phyloP scores from a whole-genome alignment of 164 flowering plant genomes.

The Liriodendron chinense region DNA sequence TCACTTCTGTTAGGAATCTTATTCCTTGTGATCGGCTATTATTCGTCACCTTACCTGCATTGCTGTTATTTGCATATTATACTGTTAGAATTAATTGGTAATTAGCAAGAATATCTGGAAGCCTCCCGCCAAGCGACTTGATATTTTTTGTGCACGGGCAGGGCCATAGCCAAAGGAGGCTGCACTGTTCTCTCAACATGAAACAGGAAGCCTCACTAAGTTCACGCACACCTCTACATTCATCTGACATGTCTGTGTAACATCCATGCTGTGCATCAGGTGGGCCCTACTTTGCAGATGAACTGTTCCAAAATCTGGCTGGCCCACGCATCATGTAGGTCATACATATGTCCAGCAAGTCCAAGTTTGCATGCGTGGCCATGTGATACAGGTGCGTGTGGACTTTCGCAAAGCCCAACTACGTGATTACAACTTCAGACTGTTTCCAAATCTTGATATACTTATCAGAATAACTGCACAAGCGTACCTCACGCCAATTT shows the following conservation, averaged over 20 bases:
- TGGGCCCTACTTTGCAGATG: neutral
- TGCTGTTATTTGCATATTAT: conserved; percentile 33
- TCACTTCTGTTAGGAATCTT: conserved; percentile 64
- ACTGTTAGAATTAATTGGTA: neutral
- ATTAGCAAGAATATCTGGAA: neutral
- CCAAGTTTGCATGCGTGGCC: neutral
- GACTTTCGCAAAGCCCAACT: neutral
- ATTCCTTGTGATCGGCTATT: conserved; percentile 78
- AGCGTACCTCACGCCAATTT: too few species aligned
- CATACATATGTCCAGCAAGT: neutral
- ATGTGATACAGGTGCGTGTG: neutral
- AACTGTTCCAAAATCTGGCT: neutral
- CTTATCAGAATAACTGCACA: neutral
- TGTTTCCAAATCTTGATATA: neutral
- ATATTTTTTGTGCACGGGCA: neutral
- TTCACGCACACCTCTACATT: too few species aligned
- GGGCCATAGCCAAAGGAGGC: neutral
- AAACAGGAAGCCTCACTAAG: too few species aligned
- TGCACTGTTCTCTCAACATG: neutral
- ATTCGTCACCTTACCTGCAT: conserved; percentile 71
- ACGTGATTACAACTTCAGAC: neutral
- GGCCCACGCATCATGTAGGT: neutral
- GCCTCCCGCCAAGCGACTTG: too few species aligned
- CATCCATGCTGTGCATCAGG: neutral
- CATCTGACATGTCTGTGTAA: too few species aligned